These are phyloP conservation scores for Takakia lepidozioides DNA, from an alignment of 225 moss, liverwort and hornwort genomes.

Conservation along the genomic window DNA sequence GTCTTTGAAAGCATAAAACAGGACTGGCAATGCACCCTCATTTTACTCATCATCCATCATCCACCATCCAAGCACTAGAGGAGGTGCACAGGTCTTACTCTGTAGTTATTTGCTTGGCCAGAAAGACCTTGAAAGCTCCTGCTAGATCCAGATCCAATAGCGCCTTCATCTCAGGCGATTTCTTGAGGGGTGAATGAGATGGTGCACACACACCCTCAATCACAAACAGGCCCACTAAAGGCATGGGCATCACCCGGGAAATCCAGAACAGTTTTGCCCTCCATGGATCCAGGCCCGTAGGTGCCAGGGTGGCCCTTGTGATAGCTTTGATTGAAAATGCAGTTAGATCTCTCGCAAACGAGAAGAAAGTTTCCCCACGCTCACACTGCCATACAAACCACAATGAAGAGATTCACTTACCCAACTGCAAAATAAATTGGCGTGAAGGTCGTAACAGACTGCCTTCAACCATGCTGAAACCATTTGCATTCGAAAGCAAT, in stretches of 20 bases:
- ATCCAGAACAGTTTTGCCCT: slow-evolving; percentile 90
- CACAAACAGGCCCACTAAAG: slow-evolving; percentile 69
- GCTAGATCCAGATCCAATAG: slow-evolving; percentile 80
- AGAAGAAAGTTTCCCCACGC: slow-evolving; percentile 85
- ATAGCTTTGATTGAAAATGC: slow-evolving; percentile 82
- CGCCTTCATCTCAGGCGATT: slow-evolving; percentile 92
- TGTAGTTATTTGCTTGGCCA: slow-evolving; percentile 83
- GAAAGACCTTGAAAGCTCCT: slow-evolving; percentile 83
- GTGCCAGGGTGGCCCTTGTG: slow-evolving; percentile 57
- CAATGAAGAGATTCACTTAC: too few species aligned
- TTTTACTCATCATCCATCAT: too few species aligned
- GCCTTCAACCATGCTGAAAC: too few species aligned
- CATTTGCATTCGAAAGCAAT: too few species aligned
- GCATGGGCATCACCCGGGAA: slow-evolving; percentile 96
- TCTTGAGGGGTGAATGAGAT: slow-evolving; percentile 47
- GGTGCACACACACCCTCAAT: slow-evolving; percentile 92
- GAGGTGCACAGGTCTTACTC: slow-evolving; percentile 47
- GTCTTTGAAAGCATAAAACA: too few species aligned
- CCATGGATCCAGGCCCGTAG: slow-evolving; percentile 71
- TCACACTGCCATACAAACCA: too few species aligned
- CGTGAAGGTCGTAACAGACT: too few species aligned
- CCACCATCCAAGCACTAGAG: background rate
- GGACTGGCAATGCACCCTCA: too few species aligned
- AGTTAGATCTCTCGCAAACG: slow-evolving; percentile 87
- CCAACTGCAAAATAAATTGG: too few species aligned